Conservation (phyloP, 2,329 filamentous ascomycete species). For the Xylaria sp. region DNA sequence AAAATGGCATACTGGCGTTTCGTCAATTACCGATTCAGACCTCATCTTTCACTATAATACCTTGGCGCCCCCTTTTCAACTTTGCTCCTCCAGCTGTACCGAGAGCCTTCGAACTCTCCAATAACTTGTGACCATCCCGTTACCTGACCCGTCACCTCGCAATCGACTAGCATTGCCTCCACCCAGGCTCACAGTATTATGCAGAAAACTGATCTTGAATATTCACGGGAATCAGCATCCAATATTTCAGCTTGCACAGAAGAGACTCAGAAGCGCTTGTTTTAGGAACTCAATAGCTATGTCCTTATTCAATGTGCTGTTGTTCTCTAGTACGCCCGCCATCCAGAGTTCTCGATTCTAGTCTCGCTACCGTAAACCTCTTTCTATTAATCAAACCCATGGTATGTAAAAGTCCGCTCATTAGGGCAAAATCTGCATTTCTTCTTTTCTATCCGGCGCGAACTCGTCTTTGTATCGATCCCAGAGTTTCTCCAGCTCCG, state of each 20-base stretch:
- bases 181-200: neutral
- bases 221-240: neutral
- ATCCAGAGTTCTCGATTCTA: neutral
- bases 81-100: no score
- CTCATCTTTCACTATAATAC: no score
- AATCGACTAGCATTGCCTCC: neutral
- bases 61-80: no score
- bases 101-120: no score
- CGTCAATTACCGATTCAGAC: no score
- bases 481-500: conserved; percentile 79
- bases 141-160: no score
- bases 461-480: conserved; percentile 82
- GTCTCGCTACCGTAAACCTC: neutral
- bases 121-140: no score
- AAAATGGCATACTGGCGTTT: no score
- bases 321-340: neutral
- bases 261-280: neutral
- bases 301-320: neutral
- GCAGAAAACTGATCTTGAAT: neutral
- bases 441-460: conserved; percentile 68
- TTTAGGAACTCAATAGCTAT: neutral
- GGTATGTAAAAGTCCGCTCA: neutral
- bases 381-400: neutral
- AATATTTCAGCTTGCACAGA: neutral
- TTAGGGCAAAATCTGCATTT: conserved; percentile 70